phyloP scores from a whole-genome alignment of 2,329 filamentous ascomycete species.

The Sporothrix dimorphospora region DNA sequence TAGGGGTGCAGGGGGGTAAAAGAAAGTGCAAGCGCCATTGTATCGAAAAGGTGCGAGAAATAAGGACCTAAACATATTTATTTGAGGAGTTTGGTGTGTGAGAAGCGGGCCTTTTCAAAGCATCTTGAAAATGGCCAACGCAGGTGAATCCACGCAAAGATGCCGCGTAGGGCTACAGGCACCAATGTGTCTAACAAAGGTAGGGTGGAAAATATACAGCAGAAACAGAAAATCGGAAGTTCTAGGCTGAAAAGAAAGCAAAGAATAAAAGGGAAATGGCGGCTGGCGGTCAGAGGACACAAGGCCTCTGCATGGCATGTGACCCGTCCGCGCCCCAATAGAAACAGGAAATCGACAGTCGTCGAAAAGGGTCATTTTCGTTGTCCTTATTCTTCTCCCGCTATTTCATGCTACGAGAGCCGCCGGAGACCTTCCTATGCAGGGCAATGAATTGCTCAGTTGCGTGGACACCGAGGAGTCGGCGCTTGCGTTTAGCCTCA shows the following conservation, averaged over 20 bases:
- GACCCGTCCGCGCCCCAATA: conserved; percentile 17
- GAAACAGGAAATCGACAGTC: conserved; percentile 9
- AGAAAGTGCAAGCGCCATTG: not conserved
- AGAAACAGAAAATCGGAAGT: not conserved
- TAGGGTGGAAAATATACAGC: not conserved
- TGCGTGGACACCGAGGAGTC: no score
- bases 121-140: not conserved
- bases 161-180: not conserved
- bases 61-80: not conserved
- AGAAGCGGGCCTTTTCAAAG: not conserved
- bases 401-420: not conserved
- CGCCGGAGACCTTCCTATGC: no score
- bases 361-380: not conserved
- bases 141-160: not conserved
- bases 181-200: not conserved
- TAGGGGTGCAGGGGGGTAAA: not conserved
- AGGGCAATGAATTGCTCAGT: no score
- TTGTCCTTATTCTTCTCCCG: not conserved
- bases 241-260: not conserved
- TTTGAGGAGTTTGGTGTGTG: not conserved
- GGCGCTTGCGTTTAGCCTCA: no score
- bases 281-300: conserved; percentile 13
- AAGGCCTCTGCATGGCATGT: conserved; percentile 22
- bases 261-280: not conserved
- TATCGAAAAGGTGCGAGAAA: not conserved